Base-by-base conservation (phyloP, 2,329 filamentous ascomycete species). In the Xylaria sp. region DNA sequence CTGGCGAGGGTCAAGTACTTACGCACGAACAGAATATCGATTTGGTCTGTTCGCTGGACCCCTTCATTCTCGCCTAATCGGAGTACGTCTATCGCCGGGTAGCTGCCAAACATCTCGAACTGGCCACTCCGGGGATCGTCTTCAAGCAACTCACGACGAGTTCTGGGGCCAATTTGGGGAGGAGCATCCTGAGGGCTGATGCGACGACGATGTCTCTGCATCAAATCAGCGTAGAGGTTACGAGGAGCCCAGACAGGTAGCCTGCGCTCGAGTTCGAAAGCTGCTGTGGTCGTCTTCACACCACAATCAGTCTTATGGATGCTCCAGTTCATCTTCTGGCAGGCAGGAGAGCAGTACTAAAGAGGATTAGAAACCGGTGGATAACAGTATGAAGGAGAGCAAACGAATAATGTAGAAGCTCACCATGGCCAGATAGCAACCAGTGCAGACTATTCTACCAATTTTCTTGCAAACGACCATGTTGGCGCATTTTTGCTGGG, bases 21-120 rank as follows among this genome's bases (percentile, higher is more conserved):
- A 63, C 60, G 14, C n/a, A 46, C 23, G 17, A 63, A 63, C 7
- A 63, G 55, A 31, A 63, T n/a, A 40, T 63, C 31, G n/a, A 63
- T n/a, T 11, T 33, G 40, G 11, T 54, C 17, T 23, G 23, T 45
- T 15, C n/a, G 17, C n/a, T 58, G 4, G 2, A 31, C 12, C 1
- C 60, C 60, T 23, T 63, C 60, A 23, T 63, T 63, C 12, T 4
- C 23, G 11, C 8, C 14, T 0, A 63, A 25, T 1, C 19, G 31
- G n/a, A 63, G 55, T 12, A 63, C 43, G 28, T 63, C 55, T 35
- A 63, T 53, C 9, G 60, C 60, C n/a, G 60, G 60, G 21, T 42
- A 50, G n/a, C 43, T 28, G 19, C 60, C 55, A 9, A 53, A 59
- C 14, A 59, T 15, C 38, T 54, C 31, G 15, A 46, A 40, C 5